phyloP scores from a whole-genome alignment of 805 yeast genomes.

The Pichia heedii region DNA sequence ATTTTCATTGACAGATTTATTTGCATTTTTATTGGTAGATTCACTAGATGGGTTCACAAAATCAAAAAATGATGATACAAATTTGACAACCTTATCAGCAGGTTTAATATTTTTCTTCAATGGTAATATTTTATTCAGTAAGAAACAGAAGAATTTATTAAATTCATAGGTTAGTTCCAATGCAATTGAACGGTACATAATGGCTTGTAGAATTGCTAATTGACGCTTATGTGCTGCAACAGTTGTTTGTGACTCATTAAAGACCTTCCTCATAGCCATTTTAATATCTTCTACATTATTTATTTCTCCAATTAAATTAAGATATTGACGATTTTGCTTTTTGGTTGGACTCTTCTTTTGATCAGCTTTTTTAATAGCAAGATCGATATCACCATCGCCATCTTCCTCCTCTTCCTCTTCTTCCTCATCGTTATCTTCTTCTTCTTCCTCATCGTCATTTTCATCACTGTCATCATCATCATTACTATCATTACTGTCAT shows the following conservation, averaged over 20 bases:
- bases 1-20: slow-evolving; percentile 22
- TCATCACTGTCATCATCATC: neutral
- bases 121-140: slow-evolving; percentile 57
- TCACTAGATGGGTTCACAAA: slow-evolving; percentile 29
- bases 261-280: slow-evolving; percentile 51
- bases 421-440: neutral
- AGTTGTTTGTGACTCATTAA: slow-evolving; percentile 71
- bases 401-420: slow-evolving; percentile 1
- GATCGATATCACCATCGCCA: slow-evolving; percentile 6
- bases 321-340: neutral
- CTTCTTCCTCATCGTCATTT: neutral
- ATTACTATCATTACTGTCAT: neutral
- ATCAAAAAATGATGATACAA: slow-evolving; percentile 51
- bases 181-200: slow-evolving; percentile 47
- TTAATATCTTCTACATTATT: slow-evolving; percentile 25
- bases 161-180: slow-evolving; percentile 51
- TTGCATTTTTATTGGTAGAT: slow-evolving; percentile 26
- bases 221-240: slow-evolving; percentile 73
- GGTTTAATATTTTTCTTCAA: slow-evolving; percentile 59
- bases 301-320: neutral
- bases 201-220: slow-evolving; percentile 48
- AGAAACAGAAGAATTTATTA: slow-evolving; percentile 45
- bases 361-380: slow-evolving; percentile 4
- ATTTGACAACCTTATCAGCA: slow-evolving; percentile 71
- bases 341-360: neutral